Evolutionary conservation across 2,329 filamentous ascomycete species (phyloP), one percentile per base, ranked within the genome.

Genomic region (Periconia sp.): DNA sequence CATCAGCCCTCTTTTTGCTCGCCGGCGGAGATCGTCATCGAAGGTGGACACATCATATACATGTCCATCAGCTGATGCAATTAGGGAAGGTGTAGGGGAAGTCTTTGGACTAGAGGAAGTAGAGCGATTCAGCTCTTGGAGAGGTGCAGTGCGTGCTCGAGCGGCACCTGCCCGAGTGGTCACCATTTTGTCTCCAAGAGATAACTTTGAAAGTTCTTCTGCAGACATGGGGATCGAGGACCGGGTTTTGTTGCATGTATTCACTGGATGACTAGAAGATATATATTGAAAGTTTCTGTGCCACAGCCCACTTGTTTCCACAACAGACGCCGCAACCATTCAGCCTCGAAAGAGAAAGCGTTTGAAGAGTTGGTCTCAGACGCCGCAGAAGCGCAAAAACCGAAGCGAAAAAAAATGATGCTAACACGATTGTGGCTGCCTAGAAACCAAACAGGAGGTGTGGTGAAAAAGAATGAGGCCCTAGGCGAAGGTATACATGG

Each of bases 111-210:
- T 62, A 17, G 62, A 58, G 7, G 62, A 49, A 18, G 56, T 55
- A 10, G 58, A 59, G 53, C 45, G 55, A 51, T 55, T 55, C 46
- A 45, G 43, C 8, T 20, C 33, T 40, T 55, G 50, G 5, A 46
- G 45, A 23, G 54, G 60, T 54, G 59, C 48, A 52, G 56, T 62
- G 54, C 60, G 58, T 58, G 62, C 66, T 57, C 60, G 68, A 55
- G 66, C 68, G 50, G 70, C 68, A 47, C 65, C 60, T 56, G 70
- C 65, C 58, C 70, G 66, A 65, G 71, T 72, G 46, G 66, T 74
- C 56, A 74, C 70, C 71, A 74, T 74, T 20, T 58, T 60, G 57
- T 71, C 69, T 55, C 61, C 63, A n/a, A 74, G 59, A 54, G 69
- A 69, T 55, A 74, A 67, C 56, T 68, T 69, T 40, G 68, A 70